Evolutionary conservation across 2,329 filamentous ascomycete genomes (phyloP), one percentile per base, ranked within the genome.

Genomic region (Phyllosticta paracitricarpa): DNA sequence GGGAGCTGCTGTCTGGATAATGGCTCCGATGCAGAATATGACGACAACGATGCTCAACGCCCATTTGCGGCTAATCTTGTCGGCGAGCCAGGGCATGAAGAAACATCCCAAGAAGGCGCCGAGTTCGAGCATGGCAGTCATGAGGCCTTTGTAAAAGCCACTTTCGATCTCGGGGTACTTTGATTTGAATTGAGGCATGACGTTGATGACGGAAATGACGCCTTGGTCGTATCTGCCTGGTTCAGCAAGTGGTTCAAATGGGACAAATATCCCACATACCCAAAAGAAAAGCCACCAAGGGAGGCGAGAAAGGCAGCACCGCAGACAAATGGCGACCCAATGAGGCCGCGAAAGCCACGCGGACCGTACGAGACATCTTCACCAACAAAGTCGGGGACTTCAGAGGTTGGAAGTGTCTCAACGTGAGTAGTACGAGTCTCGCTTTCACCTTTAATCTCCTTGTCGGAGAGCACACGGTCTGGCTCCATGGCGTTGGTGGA

Each of bases 11-110:
- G 70, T 71, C 62, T 72, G 70, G 12, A 81, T 72, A 6, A 76
- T 72, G 2, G 77, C 75, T 1, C 79, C 79, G 3, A 80, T 64
- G 26, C 68, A 68, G 66, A 78, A 80, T 51, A 91, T 69, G 28
- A 68, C 64, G 3, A 73, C 71, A 3, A 72, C 76, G 1, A 77
- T 67, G 1, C 71, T 70, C 14, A 79, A 66, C 0, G 75, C 74
- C 67, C 74, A 75, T 64, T 79, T 79, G 0, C 78, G 69, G 1
- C 75, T 78, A 56, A 76, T 71, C 57, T 67, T 71, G 61, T 79
- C 78, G 9, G 73, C 73, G 4, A 78, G 68, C 62, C 69, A 73
- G 7, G 72, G 71, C 48, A 72, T 65, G 59, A 70, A 68, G 25
- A 72, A 48, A 33, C 71, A 73, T 12, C 72, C 71, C 12, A 78